A percentile compares a stretch with the other conserved stretches of the same genome.
These are phyloP conservation scores for Eleusine indica DNA, from an alignment of 176 grass and related monocot genomes.

Conservation along the genomic window DNA sequence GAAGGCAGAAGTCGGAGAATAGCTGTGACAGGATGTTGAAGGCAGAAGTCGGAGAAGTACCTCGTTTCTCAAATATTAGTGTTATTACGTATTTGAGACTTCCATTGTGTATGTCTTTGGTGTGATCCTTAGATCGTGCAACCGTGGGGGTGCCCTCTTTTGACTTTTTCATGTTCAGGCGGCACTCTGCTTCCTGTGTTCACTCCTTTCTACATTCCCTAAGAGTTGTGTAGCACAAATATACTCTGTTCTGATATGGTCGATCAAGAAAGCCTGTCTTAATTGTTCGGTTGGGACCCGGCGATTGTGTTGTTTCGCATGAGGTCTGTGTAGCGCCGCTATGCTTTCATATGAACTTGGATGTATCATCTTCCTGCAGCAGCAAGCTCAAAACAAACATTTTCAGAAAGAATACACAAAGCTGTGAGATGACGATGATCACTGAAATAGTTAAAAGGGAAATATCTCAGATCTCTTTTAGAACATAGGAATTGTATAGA, in stretches of 20 bases:
- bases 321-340: not conserved
- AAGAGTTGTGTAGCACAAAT: constrained; percentile 1
- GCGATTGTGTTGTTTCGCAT: not conserved
- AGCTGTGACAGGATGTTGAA: constrained; percentile 31
- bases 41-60: constrained; percentile 33
- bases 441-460: not conserved
- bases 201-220: not conserved
- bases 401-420: not conserved
- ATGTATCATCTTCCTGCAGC: constrained; percentile 13
- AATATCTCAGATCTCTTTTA: not conserved
- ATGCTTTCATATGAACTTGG: not conserved
- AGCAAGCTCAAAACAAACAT: constrained; percentile 29
- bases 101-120: constrained; percentile 28
- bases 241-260: constrained; percentile 20
- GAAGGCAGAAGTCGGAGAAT: constrained; percentile 38
- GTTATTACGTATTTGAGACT: constrained; percentile 14
- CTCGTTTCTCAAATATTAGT: constrained; percentile 33
- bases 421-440: not conserved
- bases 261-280: not conserved
- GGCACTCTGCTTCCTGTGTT: constrained; percentile 13
- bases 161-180: constrained; percentile 2
- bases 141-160: constrained; percentile 28
- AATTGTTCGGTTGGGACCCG: not conserved
- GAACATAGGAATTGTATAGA: not conserved
- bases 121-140: constrained; percentile 26